Base-by-base conservation (phyloP, 1,284 basidiomycete genomes). In the Pterulicium gracile region DNA sequence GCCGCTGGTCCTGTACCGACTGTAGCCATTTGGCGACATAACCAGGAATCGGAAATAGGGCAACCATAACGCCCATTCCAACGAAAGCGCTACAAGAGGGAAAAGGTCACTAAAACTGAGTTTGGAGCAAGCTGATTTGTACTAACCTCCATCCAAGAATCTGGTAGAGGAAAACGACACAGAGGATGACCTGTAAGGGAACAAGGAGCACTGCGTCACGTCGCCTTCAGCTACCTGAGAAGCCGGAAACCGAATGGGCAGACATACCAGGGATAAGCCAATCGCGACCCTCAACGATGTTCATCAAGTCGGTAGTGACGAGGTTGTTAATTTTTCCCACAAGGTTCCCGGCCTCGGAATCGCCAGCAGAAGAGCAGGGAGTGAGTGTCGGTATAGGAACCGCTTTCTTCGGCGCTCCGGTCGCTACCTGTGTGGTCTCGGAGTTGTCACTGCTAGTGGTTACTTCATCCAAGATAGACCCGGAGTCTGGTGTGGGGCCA, bases 101-200 rank as follows among this genome's bases (percentile, higher is more conserved):
- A n/a, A 15, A 7, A n/a, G 3, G n/a, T n/a, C n/a, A n/a, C n/a
- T n/a, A n/a, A n/a, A n/a, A n/a, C n/a, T n/a, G n/a, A n/a, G n/a
- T n/a, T n/a, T n/a, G n/a, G n/a, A 15, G 4, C 12, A 7, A 10
- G 17, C 43, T 24, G n/a, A n/a, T n/a, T n/a, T n/a, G n/a, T n/a
- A n/a, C n/a, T n/a, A 23, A 53, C 55, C 57, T 70, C 69, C 70
- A 73, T n/a, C 73, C 73, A 7, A 77, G 62, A 14, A 76, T 58
- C 2, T 45, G 45, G 47, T 72, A 68, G 42, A 77, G 55, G 54
- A 76, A 73, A 44, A 59, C 56, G 20, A 74, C 54, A 39, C 61
- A 65, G 10, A 72, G 47, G 2, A 52, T 56, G 3, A 73, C 49
- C 42, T 58, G 54, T 2, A 58, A 21, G 0, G 58, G 58, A 7